Evolutionary conservation across 2,329 filamentous ascomycete species (phyloP).

Genomic region (Pseudocercospora fuligena): DNA sequence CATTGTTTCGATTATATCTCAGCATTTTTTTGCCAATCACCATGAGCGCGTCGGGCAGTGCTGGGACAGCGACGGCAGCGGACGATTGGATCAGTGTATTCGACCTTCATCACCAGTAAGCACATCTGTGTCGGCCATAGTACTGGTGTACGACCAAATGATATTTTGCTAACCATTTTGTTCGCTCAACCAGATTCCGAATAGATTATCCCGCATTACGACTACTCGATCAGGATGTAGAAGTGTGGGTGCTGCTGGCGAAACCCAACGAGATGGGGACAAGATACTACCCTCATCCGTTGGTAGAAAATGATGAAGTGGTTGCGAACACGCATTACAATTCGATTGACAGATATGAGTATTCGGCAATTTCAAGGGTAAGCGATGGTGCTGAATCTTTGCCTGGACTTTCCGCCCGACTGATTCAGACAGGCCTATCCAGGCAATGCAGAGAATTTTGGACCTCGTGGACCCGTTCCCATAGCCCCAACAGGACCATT

Average conservation of each 20-base stretch:
- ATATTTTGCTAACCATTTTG: too few relatives aligned
- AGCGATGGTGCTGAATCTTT: not conserved
- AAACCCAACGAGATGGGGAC: not conserved
- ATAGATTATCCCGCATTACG: not conserved
- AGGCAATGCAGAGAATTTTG: not conserved
- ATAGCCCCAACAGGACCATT: not conserved
- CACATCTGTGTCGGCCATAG: not conserved
- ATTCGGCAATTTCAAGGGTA: not conserved
- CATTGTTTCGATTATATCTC: too few relatives aligned
- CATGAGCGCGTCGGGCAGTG: too few relatives aligned
- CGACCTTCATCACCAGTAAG: not conserved
- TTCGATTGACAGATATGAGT: not conserved
- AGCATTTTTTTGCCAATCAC: too few relatives aligned
- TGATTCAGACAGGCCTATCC: not conserved
- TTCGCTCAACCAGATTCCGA: not conserved
- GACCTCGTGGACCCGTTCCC: not conserved
- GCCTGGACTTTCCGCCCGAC: too few relatives aligned
- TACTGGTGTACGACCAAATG: too few relatives aligned
- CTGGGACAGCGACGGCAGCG: too few relatives aligned
- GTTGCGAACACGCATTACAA: not conserved
- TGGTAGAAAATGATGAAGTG: not conserved
- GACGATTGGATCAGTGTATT: not conserved
- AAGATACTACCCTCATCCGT: not conserved
- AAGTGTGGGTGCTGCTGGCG: not conserved
- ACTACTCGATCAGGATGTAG: not conserved